Evolutionary conservation across 1,284 basidiomycete genomes (phyloP).

Genomic region (Ustilago vetiveriae): DNA sequence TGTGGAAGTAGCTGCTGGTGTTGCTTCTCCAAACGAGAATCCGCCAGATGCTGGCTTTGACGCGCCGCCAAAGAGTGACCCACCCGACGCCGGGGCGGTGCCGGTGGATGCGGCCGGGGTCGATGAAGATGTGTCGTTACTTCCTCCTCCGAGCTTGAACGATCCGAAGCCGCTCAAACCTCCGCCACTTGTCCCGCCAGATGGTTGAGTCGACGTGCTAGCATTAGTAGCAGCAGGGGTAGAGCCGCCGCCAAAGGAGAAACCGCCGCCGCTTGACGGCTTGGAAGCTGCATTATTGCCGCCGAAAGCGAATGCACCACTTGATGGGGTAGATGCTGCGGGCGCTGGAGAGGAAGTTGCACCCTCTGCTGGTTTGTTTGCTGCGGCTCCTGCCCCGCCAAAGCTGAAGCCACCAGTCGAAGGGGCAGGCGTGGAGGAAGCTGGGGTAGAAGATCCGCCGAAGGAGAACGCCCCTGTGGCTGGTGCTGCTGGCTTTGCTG

Average conservation of each 20-base stretch:
- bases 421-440: slow-evolving; percentile 22
- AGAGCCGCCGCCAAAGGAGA: slow-evolving; percentile 40
- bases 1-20: slow-evolving; percentile 1
- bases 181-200: slow-evolving; percentile 5
- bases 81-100: slow-evolving; percentile 16
- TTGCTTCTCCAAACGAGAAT: slow-evolving; percentile 48
- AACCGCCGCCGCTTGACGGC: slow-evolving; percentile 23
- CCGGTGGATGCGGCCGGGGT: neutral
- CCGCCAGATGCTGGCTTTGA: slow-evolving; percentile 50
- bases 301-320: slow-evolving; percentile 46
- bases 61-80: slow-evolving; percentile 33
- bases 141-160: slow-evolving; percentile 38
- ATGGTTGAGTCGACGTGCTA: slow-evolving; percentile 20
- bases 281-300: slow-evolving; percentile 39
- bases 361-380: slow-evolving; percentile 20
- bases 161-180: slow-evolving; percentile 33
- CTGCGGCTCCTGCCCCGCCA: slow-evolving; percentile 17
- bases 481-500: slow-evolving; percentile 38
- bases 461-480: slow-evolving; percentile 49
- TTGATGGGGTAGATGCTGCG: neutral
- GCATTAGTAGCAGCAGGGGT: slow-evolving; percentile 21
- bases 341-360: slow-evolving; percentile 36
- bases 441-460: slow-evolving; percentile 34
- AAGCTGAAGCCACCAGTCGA: slow-evolving; percentile 41
- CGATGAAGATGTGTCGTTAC: slow-evolving; percentile 3